phyloP scores from a whole-genome alignment of 2,329 filamentous ascomycete species.

The Aspergillus glaucus region DNA sequence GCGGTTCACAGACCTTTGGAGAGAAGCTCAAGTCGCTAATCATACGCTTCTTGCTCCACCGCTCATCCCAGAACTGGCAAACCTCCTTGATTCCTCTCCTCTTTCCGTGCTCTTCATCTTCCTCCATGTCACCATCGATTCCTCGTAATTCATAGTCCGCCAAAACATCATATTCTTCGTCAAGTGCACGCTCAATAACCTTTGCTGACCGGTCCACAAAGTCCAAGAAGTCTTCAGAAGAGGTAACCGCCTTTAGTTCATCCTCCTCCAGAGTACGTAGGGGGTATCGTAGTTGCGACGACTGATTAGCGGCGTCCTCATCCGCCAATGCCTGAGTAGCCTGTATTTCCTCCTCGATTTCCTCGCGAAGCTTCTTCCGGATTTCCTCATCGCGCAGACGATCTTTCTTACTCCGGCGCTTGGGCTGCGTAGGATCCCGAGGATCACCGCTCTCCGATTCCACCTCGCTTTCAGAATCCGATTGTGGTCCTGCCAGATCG shows the following conservation, averaged over 20 bases:
- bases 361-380: constrained; percentile 71
- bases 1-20: constrained; percentile 56
- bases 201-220: constrained; percentile 95
- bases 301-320: constrained; percentile 32
- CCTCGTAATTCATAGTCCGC: constrained; percentile 87
- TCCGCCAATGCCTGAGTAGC: constrained; percentile 51
- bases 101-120: constrained; percentile 59
- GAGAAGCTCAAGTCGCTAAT: constrained; percentile 94
- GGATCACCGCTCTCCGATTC: constrained; percentile 59
- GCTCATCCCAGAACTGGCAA: constrained; percentile 86
- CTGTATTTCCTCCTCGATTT: constrained; percentile 88
- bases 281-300: constrained; percentile 58
- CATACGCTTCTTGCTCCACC: constrained; percentile 97
- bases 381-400: constrained; percentile 84
- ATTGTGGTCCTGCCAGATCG: constrained; percentile 56
- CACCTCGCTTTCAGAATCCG: constrained; percentile 49
- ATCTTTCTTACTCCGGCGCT: constrained; percentile 71
- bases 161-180: constrained; percentile 93
- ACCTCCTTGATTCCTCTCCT: constrained; percentile 61
- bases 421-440: constrained; percentile 52
- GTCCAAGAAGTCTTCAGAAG: constrained; percentile 86
- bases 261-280: constrained; percentile 73
- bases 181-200: constrained; percentile 89
- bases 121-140: constrained; percentile 64
- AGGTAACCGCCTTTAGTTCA: constrained; percentile 82